Base-by-base conservation (phyloP, 768 basidiomycete species). In the Sutorius australiensis region DNA sequence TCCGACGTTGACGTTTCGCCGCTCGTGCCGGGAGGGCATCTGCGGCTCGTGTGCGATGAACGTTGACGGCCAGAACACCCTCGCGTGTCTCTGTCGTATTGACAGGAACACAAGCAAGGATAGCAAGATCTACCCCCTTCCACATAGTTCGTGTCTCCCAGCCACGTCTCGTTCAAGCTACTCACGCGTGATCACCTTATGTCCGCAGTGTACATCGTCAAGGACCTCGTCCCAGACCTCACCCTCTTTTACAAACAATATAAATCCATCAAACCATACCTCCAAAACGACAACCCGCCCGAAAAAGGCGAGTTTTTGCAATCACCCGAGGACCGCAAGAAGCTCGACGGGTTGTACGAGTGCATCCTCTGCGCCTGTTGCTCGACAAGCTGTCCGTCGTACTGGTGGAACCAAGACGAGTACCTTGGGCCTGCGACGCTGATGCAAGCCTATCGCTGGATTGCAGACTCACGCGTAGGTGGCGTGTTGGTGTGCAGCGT, bases 361-460 rank as follows among this genome's bases (percentile, higher is more conserved):
- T 95, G 95, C 71, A 98, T 95, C 58, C 83, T 95, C 51, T 95
- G 92, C 65, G 92, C 95, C 2, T 98, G 97, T 75, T 99, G 95
- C 77, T 94, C 94, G 39, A 98, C 95, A 0, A 90, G 89, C 40
- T 99, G 95, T 80, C 95, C 95, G 5, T 89, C 87, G 30, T 97
- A 98, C 74, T 98, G 95, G 95, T 98, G 95, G 95, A 98, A 98
- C 75, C 92, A 94, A 73, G 94, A 98, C 67, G 89, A 93, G 71
- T 99, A 99, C 72, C 87, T 99, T 37, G 95, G 95, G 33, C 95
- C 95, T 6, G 95, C 95, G 1, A 94, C 94, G 0, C 75, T 98
- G 63, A 93, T 98, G 92, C 90, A 93, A 63, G 92, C 93, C 0
- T 97, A 98, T 73, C 79, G 95, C 60, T 98, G 95, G 95, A 95